These are phyloP conservation scores for Crucibulum laeve DNA, from an alignment of 768 basidiomycete genomes.

Conservation along the genomic window DNA sequence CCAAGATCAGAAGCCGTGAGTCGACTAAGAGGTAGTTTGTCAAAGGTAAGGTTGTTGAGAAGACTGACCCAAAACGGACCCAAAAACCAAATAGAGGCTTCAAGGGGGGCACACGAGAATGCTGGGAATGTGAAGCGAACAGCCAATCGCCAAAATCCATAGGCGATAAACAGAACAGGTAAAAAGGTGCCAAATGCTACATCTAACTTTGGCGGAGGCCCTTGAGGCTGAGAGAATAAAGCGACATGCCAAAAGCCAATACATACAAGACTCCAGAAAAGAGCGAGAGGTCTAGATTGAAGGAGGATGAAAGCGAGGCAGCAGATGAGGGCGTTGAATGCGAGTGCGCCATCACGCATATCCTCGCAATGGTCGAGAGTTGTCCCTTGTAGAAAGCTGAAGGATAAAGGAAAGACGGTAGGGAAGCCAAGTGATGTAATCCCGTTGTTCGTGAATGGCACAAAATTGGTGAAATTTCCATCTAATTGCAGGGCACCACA, in stretches of 20 bases:
- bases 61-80: slow-evolving; percentile 77
- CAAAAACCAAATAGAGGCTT: slow-evolving; percentile 70
- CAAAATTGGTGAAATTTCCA: slow-evolving; percentile 71
- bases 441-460: slow-evolving; percentile 55
- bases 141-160: slow-evolving; percentile 75
- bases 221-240: slow-evolving; percentile 72
- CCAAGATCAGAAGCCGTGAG: slow-evolving; percentile 67
- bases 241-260: slow-evolving; percentile 85
- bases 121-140: slow-evolving; percentile 71
- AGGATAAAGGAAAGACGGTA: slow-evolving; percentile 70
- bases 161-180: slow-evolving; percentile 72
- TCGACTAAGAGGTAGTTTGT: slow-evolving; percentile 71
- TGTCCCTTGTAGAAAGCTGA: slow-evolving; percentile 44
- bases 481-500: slow-evolving; percentile 66
- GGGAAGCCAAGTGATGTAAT: slow-evolving; percentile 73
- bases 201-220: slow-evolving; percentile 63
- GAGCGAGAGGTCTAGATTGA: slow-evolving; percentile 62
- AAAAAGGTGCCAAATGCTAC: slow-evolving; percentile 76
- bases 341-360: slow-evolving; percentile 63
- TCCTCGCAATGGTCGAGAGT: slow-evolving; percentile 65
- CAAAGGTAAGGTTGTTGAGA: slow-evolving; percentile 66
- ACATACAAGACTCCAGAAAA: slow-evolving; percentile 76
- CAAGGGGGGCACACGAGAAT: slow-evolving; percentile 65
- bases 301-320: slow-evolving; percentile 68
- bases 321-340: slow-evolving; percentile 67